Evolutionary conservation across 202 grass and related monocot genomes (phyloP), one percentile per base, ranked within the genome.

Genomic region (Zoysia matrella): DNA sequence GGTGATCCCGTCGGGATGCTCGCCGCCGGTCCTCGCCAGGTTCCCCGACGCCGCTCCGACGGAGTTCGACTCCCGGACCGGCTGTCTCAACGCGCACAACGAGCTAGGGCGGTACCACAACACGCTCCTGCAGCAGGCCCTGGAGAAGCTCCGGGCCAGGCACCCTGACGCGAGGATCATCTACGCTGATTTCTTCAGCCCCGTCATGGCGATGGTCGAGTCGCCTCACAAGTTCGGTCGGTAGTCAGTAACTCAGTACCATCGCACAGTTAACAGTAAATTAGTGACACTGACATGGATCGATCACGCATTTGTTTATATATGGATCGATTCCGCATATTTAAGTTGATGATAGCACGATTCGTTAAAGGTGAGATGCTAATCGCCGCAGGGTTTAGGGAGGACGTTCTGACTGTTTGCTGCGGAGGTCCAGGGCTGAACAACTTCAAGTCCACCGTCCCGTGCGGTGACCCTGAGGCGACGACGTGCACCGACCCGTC

Each of bases 1-100:
- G 4, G 61, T 78, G n/a, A 44, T 84, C 7, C 86, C 90, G 16
- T 73, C 60, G 5, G 90, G 90, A 65, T 92, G 87, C 65, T 22
- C 72, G 39, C 90, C 90, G 41, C 14, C 68, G 11, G 60, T 57
- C 0, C 60, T 92, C 47, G 53, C 47, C 12, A 15, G 74, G 11
- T 87, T 77, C 58, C 14, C 53, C 42, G 12, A 42, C 55, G 13
- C 16, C 1, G 43, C 73, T 46, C 76, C 71, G 12, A 1, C 60
- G 1, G 80, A 84, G 0, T 89, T 82, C 65, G 60, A 86, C 2
- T 4, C 63, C 15, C 14, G 60, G 48, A 80, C 78, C 0, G 81
- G 91, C 5, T 92, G 83, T 62, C 76, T 90, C 65, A 72, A 67
- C 36, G 47, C 43, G 11, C 42, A 50, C 68, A 90, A 90, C 45